Percentiles rank a stretch among this genome's conserved stretches.
phyloP scores from a whole-genome alignment of 257 asterid genomes.

The Nicotiana otophora region DNA sequence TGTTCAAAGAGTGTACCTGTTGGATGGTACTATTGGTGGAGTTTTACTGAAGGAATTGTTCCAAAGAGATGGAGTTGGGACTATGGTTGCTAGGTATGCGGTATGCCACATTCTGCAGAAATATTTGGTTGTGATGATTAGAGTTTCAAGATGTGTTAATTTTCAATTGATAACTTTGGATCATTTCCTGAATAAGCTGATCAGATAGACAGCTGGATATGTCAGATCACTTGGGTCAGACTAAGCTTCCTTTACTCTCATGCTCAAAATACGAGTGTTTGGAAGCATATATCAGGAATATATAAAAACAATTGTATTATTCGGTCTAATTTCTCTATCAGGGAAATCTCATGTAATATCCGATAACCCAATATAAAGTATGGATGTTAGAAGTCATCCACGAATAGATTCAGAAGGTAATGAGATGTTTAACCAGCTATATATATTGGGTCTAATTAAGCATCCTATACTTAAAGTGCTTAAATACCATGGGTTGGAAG shows the following conservation, averaged over 20 bases:
- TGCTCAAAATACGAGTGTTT: not conserved
- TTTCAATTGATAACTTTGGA: not conserved
- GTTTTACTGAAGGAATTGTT: slow-evolving; percentile 81
- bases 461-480: not conserved
- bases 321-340: not conserved
- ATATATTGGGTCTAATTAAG: not conserved
- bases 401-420: not conserved
- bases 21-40: slow-evolving; percentile 92
- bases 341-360: not conserved
- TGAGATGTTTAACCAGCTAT: not conserved
- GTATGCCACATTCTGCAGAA: slow-evolving; percentile 36
- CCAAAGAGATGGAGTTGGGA: slow-evolving; percentile 94
- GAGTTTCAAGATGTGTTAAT: not conserved
- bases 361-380: not conserved
- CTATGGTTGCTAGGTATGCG: slow-evolving; percentile 97
- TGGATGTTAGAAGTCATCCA: not conserved
- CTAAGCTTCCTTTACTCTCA: not conserved
- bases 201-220: not conserved
- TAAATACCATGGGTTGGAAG: not conserved
- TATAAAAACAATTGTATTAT: not conserved
- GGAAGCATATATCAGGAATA: not conserved
- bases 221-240: not conserved
- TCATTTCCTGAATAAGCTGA: not conserved
- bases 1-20: slow-evolving; percentile 86
- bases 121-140: not conserved